Evolutionary conservation across 345 rosid species (phyloP).

Genomic region (Populus simonii): DNA sequence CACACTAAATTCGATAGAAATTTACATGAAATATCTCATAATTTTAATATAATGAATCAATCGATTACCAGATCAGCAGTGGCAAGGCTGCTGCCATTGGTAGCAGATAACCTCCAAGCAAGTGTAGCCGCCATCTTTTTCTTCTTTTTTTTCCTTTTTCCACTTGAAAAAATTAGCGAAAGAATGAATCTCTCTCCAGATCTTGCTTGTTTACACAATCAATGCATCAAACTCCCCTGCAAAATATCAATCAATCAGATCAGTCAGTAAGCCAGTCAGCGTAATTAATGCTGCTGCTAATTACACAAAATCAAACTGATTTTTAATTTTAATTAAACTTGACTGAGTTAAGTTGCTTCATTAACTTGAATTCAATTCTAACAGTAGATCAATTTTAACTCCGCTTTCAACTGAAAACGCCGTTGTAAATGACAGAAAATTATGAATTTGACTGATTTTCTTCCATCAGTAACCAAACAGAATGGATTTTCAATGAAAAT

Average conservation of each 20-base stretch:
- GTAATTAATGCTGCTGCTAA: neutral
- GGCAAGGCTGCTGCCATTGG: constrained; percentile 71
- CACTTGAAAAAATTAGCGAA: neutral
- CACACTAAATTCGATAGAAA: neutral
- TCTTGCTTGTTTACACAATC: constrained; percentile 44
- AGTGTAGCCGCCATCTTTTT: constrained; percentile 68
- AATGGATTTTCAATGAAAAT: neutral
- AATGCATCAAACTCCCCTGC: constrained; percentile 69
- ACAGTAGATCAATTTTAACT: neutral
- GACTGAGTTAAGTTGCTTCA: neutral
- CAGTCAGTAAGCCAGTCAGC: constrained; percentile 18
- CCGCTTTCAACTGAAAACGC: neutral
- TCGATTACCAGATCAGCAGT: constrained; percentile 57
- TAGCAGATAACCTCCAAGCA: constrained; percentile 79
- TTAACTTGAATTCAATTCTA: neutral
- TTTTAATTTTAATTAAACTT: neutral
- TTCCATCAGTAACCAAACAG: neutral
- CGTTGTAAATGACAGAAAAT: neutral
- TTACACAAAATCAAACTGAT: neutral
- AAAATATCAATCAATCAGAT: constrained; percentile 28
- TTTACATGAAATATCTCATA: neutral
- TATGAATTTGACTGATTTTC: neutral
- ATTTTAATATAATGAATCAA: neutral
- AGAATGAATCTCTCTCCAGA: constrained; percentile 47
- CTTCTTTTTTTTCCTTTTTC: constrained; percentile 25